These are phyloP conservation scores for Pythium rishiriense DNA, from an alignment of 352 stramenopile genomes.

Conservation along the genomic window DNA sequence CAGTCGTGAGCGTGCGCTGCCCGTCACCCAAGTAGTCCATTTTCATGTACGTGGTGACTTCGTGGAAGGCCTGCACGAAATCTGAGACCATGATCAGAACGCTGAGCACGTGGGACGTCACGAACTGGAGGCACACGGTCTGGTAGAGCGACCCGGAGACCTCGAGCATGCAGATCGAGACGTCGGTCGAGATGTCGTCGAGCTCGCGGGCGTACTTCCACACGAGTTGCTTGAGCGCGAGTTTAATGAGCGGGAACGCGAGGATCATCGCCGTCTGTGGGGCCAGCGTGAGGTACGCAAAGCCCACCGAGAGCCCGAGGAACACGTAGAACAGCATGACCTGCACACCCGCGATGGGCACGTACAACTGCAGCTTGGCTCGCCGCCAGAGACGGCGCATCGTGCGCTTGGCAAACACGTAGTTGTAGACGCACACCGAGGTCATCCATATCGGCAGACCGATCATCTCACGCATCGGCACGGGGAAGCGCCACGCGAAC, in stretches of 20 bases:
- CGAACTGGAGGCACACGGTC: slow-evolving; percentile 32
- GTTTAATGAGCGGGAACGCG: slow-evolving; percentile 30
- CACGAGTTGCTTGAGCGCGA: slow-evolving; percentile 26
- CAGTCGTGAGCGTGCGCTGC: slow-evolving; percentile 9
- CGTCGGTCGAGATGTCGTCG: slow-evolving; percentile 40
- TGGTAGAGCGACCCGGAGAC: slow-evolving; percentile 37
- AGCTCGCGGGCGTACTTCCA: slow-evolving; percentile 38
- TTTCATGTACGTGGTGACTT: slow-evolving; percentile 17
- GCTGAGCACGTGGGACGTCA: slow-evolving; percentile 3
- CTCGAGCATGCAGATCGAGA: slow-evolving; percentile 43
- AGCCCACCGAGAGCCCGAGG: slow-evolving; percentile 29
- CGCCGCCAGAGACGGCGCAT: slow-evolving; percentile 9
- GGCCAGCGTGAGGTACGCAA: slow-evolving; percentile 23
- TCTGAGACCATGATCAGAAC: slow-evolving; percentile 21
- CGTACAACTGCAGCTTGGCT: slow-evolving; percentile 10
- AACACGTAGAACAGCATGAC: slow-evolving; percentile 23
- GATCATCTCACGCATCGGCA: slow-evolving; percentile 23
- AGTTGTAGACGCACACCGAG: slow-evolving; percentile 3
- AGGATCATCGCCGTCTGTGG: slow-evolving; percentile 31
- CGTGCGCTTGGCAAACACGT: not conserved
- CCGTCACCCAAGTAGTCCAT: slow-evolving; percentile 18
- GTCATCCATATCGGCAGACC: slow-evolving; percentile 6
- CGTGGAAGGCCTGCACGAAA: slow-evolving; percentile 17
- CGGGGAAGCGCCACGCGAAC: slow-evolving; percentile 24
- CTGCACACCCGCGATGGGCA: slow-evolving; percentile 12